phyloP scores from a whole-genome alignment of 805 yeast genomes.

The Myxozyma sirexii region DNA sequence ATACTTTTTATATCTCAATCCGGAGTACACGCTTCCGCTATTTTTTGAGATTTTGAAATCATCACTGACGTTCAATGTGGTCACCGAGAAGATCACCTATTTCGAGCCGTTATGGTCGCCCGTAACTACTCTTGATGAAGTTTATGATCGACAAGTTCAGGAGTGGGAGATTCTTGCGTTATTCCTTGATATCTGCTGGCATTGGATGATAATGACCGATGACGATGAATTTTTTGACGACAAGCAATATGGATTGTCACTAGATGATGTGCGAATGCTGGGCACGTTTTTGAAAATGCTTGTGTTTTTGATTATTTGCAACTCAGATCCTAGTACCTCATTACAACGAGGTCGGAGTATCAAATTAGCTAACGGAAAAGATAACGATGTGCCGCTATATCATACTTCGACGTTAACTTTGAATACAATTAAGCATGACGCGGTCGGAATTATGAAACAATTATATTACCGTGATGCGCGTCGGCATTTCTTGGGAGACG shows the following conservation, averaged over 20 bases:
- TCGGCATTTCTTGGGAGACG: conserved; percentile 52
- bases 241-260: conserved; percentile 47
- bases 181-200: conserved; percentile 65
- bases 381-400: conserved; percentile 12
- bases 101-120: conserved; percentile 23
- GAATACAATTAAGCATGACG: conserved; percentile 41
- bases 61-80: conserved; percentile 8
- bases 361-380: conserved; percentile 11
- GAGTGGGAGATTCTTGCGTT: conserved; percentile 47
- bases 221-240: conserved; percentile 60
- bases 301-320: conserved; percentile 55
- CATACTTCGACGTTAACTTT: conserved; percentile 24
- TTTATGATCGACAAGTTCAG: conserved; percentile 4
- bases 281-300: conserved; percentile 54
- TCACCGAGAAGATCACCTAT: no score
- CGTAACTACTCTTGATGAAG: neutral
- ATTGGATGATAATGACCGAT: conserved; percentile 66
- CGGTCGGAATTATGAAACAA: conserved; percentile 63
- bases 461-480: conserved; percentile 68
- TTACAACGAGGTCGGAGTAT: conserved; percentile 19
- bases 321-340: conserved; percentile 29
- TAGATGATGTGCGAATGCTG: conserved; percentile 47
- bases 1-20: conserved; percentile 23
- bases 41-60: conserved; percentile 17
- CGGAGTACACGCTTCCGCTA: conserved; percentile 25